Evolutionary conservation across 2,329 filamentous ascomycete genomes (phyloP).

Genomic region (Botrytis byssoidea): DNA sequence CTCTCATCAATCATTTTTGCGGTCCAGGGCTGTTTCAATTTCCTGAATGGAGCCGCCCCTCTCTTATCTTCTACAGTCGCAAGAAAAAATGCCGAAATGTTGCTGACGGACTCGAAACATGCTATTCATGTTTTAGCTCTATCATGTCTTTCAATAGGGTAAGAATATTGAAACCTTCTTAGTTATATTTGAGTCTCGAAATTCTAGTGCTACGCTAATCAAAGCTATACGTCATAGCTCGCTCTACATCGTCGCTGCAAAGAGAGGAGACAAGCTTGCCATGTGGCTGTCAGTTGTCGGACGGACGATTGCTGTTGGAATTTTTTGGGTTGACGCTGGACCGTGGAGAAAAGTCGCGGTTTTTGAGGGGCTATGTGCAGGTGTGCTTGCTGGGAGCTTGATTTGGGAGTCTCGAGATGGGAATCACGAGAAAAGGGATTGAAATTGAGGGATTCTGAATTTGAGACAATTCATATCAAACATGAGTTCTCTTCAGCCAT

Average conservation of each 20-base stretch:
- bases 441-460: too few relatives aligned
- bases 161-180: not conserved
- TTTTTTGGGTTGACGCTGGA: conserved; percentile 4
- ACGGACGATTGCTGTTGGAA: not conserved
- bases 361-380: not conserved
- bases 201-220: not conserved
- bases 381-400: conserved; percentile 10
- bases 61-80: not conserved
- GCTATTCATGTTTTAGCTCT: conserved; percentile 13
- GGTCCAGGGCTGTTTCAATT: not conserved
- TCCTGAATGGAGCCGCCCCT: conserved; percentile 7
- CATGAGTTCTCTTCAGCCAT: too few relatives aligned
- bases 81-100: conserved; percentile 4
- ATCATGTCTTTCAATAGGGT: conserved; percentile 11
- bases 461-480: too few relatives aligned
- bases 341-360: conserved; percentile 12
- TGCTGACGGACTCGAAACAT: conserved; percentile 9
- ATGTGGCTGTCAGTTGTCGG: conserved; percentile 15
- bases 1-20: conserved; percentile 8
- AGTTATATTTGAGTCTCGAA: not conserved
- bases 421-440: too few relatives aligned
- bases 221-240: not conserved
- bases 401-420: conserved; percentile 1
- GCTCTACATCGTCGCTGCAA: conserved; percentile 10
- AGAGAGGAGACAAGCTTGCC: not conserved